phyloP scores from a whole-genome alignment of 352 stramenopile genomes.

The Phytophthora vignae region DNA sequence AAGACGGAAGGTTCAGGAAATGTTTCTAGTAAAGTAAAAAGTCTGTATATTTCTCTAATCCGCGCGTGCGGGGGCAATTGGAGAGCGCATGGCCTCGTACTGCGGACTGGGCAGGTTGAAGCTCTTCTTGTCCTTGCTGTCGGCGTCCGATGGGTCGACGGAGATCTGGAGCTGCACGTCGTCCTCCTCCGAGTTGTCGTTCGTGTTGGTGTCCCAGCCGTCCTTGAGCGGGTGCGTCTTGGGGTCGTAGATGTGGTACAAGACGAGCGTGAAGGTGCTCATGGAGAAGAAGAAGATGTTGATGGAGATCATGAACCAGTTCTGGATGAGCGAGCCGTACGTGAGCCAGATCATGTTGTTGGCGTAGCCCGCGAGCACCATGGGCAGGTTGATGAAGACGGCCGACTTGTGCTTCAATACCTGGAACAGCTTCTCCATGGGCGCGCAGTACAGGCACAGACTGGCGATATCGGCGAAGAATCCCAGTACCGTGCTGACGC shows the following conservation, averaged over 20 bases:
- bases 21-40: not conserved
- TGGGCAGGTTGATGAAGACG: slow-evolving; percentile 57
- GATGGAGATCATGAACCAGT: slow-evolving; percentile 48
- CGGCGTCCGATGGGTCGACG: not conserved
- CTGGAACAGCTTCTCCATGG: slow-evolving; percentile 51
- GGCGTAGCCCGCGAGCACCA: slow-evolving; percentile 46
- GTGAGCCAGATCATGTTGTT: slow-evolving; percentile 66
- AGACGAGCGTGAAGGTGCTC: slow-evolving; percentile 25
- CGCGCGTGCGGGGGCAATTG: slow-evolving; percentile 16
- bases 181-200: slow-evolving; percentile 17
- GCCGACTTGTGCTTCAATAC: slow-evolving; percentile 52
- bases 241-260: slow-evolving; percentile 41
- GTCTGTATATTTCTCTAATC: slow-evolving; percentile 38
- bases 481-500: slow-evolving; percentile 43
- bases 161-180: slow-evolving; percentile 19
- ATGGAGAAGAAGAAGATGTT: slow-evolving; percentile 46
- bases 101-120: slow-evolving; percentile 1
- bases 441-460: slow-evolving; percentile 53
- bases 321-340: slow-evolving; percentile 47
- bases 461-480: slow-evolving; percentile 51
- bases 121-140: slow-evolving; percentile 14
- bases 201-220: slow-evolving; percentile 19
- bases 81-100: slow-evolving; percentile 7
- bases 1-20: not conserved
- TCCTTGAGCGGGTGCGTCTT: slow-evolving; percentile 39